Conservation (phyloP, 805 yeast species). For the Ogataea neopini region DNA sequence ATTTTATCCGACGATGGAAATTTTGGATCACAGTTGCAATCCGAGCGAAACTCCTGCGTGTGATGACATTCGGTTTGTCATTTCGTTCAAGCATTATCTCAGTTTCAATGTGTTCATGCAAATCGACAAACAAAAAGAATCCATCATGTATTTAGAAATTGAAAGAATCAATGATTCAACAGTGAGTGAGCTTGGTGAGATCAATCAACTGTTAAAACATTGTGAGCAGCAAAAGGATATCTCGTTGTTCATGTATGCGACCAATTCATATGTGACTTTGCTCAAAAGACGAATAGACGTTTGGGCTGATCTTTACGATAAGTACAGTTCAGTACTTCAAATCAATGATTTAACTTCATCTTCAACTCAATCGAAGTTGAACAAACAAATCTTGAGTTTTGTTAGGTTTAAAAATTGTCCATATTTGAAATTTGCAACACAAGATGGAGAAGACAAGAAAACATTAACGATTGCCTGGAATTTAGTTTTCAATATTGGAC, state of each 20-base stretch:
- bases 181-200: slow-evolving; percentile 18
- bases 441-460: background rate
- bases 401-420: slow-evolving; percentile 14
- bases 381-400: slow-evolving; percentile 8
- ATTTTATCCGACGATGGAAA: slow-evolving; percentile 33
- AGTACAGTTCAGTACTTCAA: slow-evolving; percentile 11
- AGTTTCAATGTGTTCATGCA: slow-evolving; percentile 16
- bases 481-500: slow-evolving; percentile 11
- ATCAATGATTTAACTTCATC: slow-evolving; percentile 19
- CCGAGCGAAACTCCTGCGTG: background rate
- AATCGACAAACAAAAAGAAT: slow-evolving; percentile 15
- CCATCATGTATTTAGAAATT: slow-evolving; percentile 13
- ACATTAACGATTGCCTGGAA: slow-evolving; percentile 15
- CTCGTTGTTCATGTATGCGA: slow-evolving; percentile 26
- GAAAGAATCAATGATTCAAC: slow-evolving; percentile 9
- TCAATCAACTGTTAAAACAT: slow-evolving; percentile 15
- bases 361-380: slow-evolving; percentile 2
- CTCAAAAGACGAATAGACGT: slow-evolving; percentile 19
- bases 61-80: slow-evolving; percentile 13
- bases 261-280: slow-evolving; percentile 27
- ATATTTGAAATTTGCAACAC: slow-evolving; percentile 9
- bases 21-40: slow-evolving; percentile 11
- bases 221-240: slow-evolving; percentile 21
- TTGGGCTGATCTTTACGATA: slow-evolving; percentile 24
- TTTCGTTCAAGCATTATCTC: slow-evolving; percentile 20